Conservation (phyloP, 768 basidiomycete species). For the Hygrophoropsis aurantiaca region DNA sequence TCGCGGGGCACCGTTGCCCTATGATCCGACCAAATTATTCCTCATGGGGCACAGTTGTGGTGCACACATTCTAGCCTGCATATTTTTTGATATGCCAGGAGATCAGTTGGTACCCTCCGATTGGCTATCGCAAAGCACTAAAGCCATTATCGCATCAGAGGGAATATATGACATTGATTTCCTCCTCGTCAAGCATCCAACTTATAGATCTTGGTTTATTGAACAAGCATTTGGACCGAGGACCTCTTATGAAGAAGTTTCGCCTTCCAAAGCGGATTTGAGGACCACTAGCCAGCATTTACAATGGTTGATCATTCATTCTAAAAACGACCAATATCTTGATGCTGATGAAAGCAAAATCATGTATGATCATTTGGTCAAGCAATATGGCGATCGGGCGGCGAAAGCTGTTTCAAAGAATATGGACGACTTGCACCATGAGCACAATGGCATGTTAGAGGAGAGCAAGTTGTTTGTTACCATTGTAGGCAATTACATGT, state of each 20-base stretch:
- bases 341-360: constrained; percentile 58
- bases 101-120: constrained; percentile 43
- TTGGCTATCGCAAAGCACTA: constrained; percentile 43
- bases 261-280: constrained; percentile 41
- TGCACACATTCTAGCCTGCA: constrained; percentile 75
- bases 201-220: constrained; percentile 72
- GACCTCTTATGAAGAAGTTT: constrained; percentile 48
- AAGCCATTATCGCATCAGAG: constrained; percentile 64
- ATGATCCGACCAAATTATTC: constrained; percentile 45
- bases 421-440: constrained; percentile 42
- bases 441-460: constrained; percentile 55
- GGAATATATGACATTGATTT: constrained; percentile 77
- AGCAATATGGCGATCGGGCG: constrained; percentile 30
- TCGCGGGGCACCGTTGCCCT: constrained; percentile 19
- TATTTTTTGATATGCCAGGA: constrained; percentile 55
- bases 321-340: constrained; percentile 67
- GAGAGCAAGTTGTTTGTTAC: constrained; percentile 40
- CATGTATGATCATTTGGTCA: constrained; percentile 56
- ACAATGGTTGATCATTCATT: constrained; percentile 75
- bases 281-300: constrained; percentile 36
- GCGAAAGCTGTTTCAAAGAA: constrained; percentile 28
- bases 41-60: constrained; percentile 81
- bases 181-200: constrained; percentile 62
- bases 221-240: constrained; percentile 56
- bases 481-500: constrained; percentile 45